These are phyloP conservation scores for Pneumocystis wakefieldiae DNA, from an alignment of 1,139 yeast genomes.

Conservation along the genomic window DNA sequence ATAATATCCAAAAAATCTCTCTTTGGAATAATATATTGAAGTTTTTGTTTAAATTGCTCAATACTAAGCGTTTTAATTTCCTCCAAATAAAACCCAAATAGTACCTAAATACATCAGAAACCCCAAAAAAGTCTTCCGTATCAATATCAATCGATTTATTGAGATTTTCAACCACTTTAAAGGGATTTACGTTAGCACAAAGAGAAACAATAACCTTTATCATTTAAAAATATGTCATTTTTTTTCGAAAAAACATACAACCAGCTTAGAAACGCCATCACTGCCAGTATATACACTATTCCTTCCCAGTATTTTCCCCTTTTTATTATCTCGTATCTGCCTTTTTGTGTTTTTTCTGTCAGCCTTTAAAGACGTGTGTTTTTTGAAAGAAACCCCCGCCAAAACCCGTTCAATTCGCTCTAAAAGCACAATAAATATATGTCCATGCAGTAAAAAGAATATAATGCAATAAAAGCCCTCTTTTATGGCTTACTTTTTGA, in stretches of 20 bases:
- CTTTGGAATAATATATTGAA: slow-evolving; percentile 66
- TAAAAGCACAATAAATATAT: no score
- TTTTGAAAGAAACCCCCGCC: slow-evolving; percentile 18
- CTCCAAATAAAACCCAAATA: not conserved
- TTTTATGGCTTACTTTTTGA: slow-evolving; percentile 80
- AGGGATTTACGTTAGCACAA: slow-evolving; percentile 52
- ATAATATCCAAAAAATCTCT: slow-evolving; percentile 50
- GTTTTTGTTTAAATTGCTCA: slow-evolving; percentile 54
- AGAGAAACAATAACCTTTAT: slow-evolving; percentile 51
- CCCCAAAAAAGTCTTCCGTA: slow-evolving; percentile 23
- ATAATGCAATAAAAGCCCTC: slow-evolving; percentile 18
- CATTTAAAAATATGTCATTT: not conserved
- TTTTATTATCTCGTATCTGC: slow-evolving; percentile 64
- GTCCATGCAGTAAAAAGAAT: no score
- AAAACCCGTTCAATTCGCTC: not conserved
- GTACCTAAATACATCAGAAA: slow-evolving; percentile 26
- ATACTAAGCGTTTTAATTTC: slow-evolving; percentile 38
- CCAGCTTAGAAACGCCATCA: slow-evolving; percentile 66
- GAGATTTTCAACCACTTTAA: slow-evolving; percentile 38
- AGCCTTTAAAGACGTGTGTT: slow-evolving; percentile 35
- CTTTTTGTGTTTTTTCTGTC: slow-evolving; percentile 69
- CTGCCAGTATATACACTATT: slow-evolving; percentile 61
- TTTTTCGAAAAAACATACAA: slow-evolving; percentile 21
- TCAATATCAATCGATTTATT: slow-evolving; percentile 18
- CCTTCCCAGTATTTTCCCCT: slow-evolving; percentile 30